These are phyloP conservation scores for Domatiomyces globalis DNA, from an alignment of 2,329 filamentous ascomycete species.

Conservation along the genomic window DNA sequence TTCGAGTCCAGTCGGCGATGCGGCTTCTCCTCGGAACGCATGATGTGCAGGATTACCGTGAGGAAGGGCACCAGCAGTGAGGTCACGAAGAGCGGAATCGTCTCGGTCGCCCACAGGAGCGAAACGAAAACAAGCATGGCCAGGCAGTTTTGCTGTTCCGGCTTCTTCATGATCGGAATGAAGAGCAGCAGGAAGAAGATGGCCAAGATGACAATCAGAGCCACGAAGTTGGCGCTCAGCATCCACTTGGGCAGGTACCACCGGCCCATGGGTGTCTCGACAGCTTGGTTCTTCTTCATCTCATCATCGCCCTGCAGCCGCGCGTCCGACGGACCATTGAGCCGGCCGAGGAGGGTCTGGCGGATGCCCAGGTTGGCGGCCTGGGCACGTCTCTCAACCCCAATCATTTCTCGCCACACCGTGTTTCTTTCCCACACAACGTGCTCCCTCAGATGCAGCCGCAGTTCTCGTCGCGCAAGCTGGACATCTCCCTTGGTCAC, in stretches of 20 bases:
- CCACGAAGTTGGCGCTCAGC: slow-evolving; percentile 66
- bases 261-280: slow-evolving; percentile 66
- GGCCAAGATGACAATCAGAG: slow-evolving; percentile 53
- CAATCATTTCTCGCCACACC: slow-evolving; percentile 97
- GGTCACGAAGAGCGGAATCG: slow-evolving; percentile 92
- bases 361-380: slow-evolving; percentile 75
- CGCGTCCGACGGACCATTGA: slow-evolving; percentile 51
- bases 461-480: slow-evolving; percentile 67
- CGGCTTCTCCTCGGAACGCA: slow-evolving; percentile 59
- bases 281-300: slow-evolving; percentile 46
- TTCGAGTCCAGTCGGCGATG: slow-evolving; percentile 62
- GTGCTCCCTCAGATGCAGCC: slow-evolving; percentile 84
- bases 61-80: slow-evolving; percentile 88
- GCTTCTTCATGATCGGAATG: slow-evolving; percentile 67
- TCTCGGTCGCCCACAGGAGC: slow-evolving; percentile 91
- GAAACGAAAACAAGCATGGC: slow-evolving; percentile 90
- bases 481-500: slow-evolving; percentile 68
- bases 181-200: slow-evolving; percentile 62
- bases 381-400: slow-evolving; percentile 87
- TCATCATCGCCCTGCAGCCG: slow-evolving; percentile 71
- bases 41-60: slow-evolving; percentile 71
- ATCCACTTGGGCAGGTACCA: slow-evolving; percentile 69
- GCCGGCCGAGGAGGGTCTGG: slow-evolving; percentile 64
- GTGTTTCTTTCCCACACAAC: slow-evolving; percentile 99
- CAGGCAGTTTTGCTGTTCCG: slow-evolving; percentile 90